Evolutionary conservation across 2,329 filamentous ascomycete species (phyloP), one percentile per base, ranked within the genome.

Genomic region (Penicillium paneum): DNA sequence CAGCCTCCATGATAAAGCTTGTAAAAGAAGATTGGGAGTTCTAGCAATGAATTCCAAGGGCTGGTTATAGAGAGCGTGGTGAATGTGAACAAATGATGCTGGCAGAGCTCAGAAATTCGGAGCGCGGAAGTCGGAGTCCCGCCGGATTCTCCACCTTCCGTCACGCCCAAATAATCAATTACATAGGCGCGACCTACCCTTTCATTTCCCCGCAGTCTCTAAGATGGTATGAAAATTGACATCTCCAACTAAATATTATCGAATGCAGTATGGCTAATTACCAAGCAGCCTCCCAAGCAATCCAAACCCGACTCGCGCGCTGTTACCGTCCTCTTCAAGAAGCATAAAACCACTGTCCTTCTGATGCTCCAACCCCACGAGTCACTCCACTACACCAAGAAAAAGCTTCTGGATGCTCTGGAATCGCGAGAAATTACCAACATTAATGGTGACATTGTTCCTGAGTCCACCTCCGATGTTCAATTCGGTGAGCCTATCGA

Each of bases 261-360:
- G 10, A 17, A 49, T 43, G 40, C 6, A 44, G 8, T 2, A 15
- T 39, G 1, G 8, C 40, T 54, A 40, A 54, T 32, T 8, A 50
- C n/a, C 13, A 24, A 36, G 17, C 32, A 65, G 60, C 54, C 52
- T 24, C 64, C 55, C 12, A 55, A 54, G 29, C 47, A 58, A 54
- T 40, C 58, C 21, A 65, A 66, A 24, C 45, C 63, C 28, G 65
- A 69, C 44, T 79, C 83, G 41, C 74, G 79, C n/a, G 76, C 81
- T 61, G 78, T 83, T 64, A 89, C 87, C 10, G 75, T 92, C 52
- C 81, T 86, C 56, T 85, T 92, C 75, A 91, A 90, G 71, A 81
- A 88, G 69, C 85, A 87, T 67, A 83, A 84, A 54, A 82, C 85
- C 64, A 91, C 87, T 4, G 78, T 91, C 60, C 83, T 89, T 64